Conservation (phyloP, 495 filamentous ascomycete genomes). For the Daldinia bambusicola region DNA sequence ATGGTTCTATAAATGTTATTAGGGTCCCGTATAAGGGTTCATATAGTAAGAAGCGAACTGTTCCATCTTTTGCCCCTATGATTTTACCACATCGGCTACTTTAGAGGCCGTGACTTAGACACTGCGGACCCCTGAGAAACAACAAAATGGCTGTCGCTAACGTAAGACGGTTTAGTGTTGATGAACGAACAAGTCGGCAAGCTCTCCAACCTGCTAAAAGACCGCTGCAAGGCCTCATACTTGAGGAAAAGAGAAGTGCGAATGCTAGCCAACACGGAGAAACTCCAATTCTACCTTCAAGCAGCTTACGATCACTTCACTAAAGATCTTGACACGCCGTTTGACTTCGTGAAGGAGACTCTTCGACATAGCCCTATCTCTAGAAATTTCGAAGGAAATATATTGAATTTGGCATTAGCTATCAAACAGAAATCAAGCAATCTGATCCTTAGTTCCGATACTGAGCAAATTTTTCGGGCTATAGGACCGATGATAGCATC, state of each 20-base stretch:
- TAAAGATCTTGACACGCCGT: constrained; percentile 59
- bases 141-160: constrained; percentile 16
- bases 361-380: constrained; percentile 59
- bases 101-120: constrained; percentile 6
- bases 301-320: constrained; percentile 68
- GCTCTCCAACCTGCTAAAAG: constrained; percentile 55
- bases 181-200: constrained; percentile 63
- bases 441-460: constrained; percentile 39
- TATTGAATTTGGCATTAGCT: constrained; percentile 60
- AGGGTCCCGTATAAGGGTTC: constrained; percentile 62
- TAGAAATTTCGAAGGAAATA: constrained; percentile 63
- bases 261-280: constrained; percentile 62
- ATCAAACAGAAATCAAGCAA: constrained; percentile 52
- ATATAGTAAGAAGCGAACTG: constrained; percentile 42
- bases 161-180: constrained; percentile 37
- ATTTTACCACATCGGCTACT: too few relatives aligned
- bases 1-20: constrained; percentile 62
- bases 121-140: neutral
- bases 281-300: constrained; percentile 62
- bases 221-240: constrained; percentile 52
- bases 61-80: neutral
- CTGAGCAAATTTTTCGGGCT: constrained; percentile 55
- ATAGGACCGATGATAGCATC: constrained; percentile 65
- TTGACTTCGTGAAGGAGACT: constrained; percentile 65
- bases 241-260: constrained; percentile 54